Evolutionary conservation across 257 asterid genomes (phyloP), one percentile per base, ranked within the genome.

Genomic region (Nyctanthes arbortristis): DNA sequence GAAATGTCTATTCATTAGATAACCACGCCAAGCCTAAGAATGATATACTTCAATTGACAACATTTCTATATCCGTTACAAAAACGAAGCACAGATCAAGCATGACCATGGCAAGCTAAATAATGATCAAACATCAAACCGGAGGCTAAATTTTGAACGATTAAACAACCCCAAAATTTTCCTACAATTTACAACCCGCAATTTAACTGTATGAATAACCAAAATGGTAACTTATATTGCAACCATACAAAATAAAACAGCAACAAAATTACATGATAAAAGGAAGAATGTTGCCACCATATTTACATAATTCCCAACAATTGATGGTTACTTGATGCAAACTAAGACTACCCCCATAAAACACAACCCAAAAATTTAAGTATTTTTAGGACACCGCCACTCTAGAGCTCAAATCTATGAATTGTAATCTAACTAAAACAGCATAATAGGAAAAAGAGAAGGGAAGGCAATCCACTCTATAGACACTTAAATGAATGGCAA

Each of bases 301-400:
- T 7, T 61, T 13, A 61, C 47, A 61, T 33, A 7, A n/a, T 61
- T 61, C 39, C 16, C 35, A 61, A 12, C 8, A 18, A 34, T 18
- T 33, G 20, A 18, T 20, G 5, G 2, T 45, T 45, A n/a, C 25
- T 45, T 45, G 55, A 45, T 33, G 29, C 27, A 36, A 59, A 18
- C 18, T 18, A 20, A 24, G 13, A 3, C 45, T 12, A 61, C 4
- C 31, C 3, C 20, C 71, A 56, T 0, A 27, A 28, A 1, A 25
- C 16, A 10, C 60, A n/a, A 59, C 40, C 14, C 28, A 56, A 35
- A 55, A 71, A 61, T 20, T 18, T 49, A 66, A 66, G 61, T 47
- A 32, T 43, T 16, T 16, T 18, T n/a, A 45, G 6, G 25, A 45
- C 16, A 45, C 10, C 10, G 24, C 8, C 55, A 45, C n/a, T 5